Percentiles rank a stretch among this genome's conserved stretches.
Conservation (phyloP, 176 grass and related monocot species). For the Rhipidocladum racemiflorum region DNA sequence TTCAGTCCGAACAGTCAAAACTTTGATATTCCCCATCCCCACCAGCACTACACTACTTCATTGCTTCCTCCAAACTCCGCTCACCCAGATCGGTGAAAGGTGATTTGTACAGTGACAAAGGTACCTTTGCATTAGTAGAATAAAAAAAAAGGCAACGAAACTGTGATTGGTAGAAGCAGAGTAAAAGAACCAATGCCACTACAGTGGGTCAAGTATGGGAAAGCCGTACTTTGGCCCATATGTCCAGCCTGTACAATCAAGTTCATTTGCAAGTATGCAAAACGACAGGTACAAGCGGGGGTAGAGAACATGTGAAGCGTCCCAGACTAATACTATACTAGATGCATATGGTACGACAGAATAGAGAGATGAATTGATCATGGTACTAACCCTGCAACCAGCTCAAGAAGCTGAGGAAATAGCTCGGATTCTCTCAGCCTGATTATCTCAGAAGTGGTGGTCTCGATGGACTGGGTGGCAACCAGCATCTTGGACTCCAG, state of each 20-base stretch:
- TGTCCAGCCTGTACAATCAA: constrained; percentile 1
- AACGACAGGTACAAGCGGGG: constrained; percentile 23
- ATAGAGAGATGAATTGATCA: constrained; percentile 21
- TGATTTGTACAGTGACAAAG: constrained; percentile 21
- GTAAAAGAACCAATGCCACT: constrained; percentile 34
- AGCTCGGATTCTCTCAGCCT: constrained; percentile 87
- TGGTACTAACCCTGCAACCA: constrained; percentile 76
- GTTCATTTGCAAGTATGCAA: constrained; percentile 29
- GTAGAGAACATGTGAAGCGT: constrained; percentile 41
- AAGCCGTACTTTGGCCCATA: constrained; percentile 24
- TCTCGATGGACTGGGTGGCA: constrained; percentile 87
- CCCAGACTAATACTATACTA: not conserved
- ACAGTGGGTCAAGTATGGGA: constrained; percentile 22
- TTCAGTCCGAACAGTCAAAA: constrained; percentile 31
- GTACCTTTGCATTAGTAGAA: constrained; percentile 9
- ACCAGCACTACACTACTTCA: constrained; percentile 23
- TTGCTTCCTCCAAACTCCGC: too few relatives aligned
- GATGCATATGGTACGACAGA: constrained; percentile 16
- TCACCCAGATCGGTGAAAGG: constrained; percentile 17
- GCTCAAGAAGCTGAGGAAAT: constrained; percentile 91
- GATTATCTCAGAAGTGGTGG: constrained; percentile 91
- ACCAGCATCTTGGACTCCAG: constrained; percentile 95
- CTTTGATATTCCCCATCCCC: constrained; percentile 10
- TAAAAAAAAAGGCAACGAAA: constrained; percentile 9
- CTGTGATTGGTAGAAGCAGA: not conserved